A percentile compares a stretch with the other conserved stretches of the same genome.
Evolutionary conservation across 73 alveolate species (phyloP).

Genomic region (Symbiodinium pilosum): DNA sequence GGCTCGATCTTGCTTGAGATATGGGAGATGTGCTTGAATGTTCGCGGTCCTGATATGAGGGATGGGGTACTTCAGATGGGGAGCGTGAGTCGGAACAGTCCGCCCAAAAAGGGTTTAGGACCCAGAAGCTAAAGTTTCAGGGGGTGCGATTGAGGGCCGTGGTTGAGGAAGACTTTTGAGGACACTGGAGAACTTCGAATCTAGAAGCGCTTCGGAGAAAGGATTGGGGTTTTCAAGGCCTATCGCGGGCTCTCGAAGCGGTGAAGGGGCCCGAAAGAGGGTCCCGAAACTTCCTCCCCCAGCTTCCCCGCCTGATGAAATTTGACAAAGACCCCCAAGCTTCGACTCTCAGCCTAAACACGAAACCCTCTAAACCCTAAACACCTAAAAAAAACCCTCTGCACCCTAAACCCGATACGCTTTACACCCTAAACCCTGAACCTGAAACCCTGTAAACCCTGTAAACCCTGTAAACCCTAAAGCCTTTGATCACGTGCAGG

Average conservation of each 20-base stretch:
- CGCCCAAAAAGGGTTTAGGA: neutral
- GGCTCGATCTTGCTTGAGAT: neutral
- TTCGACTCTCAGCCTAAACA: neutral
- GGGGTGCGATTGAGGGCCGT: neutral
- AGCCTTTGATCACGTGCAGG: neutral
- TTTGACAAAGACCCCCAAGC: neutral
- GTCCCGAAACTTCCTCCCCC: neutral
- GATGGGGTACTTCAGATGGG: neutral
- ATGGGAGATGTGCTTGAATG: neutral
- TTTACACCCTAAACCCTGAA: too few species aligned
- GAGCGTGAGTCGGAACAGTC: neutral
- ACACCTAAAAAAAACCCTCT: too few species aligned
- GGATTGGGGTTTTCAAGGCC: neutral
- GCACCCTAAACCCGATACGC: too few species aligned
- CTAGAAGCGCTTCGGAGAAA: neutral
- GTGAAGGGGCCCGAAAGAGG: constrained; percentile 13
- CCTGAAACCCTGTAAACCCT: neutral
- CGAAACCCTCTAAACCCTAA: neutral
- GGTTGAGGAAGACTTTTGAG: neutral
- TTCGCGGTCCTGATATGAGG: neutral
- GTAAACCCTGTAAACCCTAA: neutral
- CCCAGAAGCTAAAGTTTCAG: neutral
- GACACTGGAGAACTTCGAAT: neutral
- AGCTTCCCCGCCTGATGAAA: neutral
- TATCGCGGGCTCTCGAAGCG: neutral